Evolutionary conservation across 1,284 basidiomycete genomes (phyloP).

Genomic region (Xanthoconium separans): DNA sequence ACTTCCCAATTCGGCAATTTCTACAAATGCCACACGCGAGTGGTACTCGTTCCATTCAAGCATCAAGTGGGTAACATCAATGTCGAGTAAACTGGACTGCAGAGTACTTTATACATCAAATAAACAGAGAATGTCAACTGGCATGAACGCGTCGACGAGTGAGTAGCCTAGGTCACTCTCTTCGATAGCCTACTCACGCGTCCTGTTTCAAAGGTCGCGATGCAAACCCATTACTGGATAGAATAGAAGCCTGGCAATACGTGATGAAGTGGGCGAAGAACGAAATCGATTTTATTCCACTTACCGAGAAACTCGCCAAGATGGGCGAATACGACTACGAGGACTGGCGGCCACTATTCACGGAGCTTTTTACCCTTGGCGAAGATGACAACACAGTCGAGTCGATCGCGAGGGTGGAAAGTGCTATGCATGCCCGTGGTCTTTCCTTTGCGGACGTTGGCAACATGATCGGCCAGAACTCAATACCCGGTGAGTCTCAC

Average conservation of each 20-base stretch:
- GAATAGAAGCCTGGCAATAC: background rate
- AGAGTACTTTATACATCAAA: too few relatives aligned
- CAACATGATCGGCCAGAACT: too few relatives aligned
- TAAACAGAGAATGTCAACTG: too few relatives aligned
- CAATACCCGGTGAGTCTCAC: background rate
- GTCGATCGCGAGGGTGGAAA: background rate
- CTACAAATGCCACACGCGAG: too few relatives aligned
- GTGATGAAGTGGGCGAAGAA: background rate
- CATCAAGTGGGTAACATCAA: too few relatives aligned
- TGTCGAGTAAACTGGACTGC: too few relatives aligned
- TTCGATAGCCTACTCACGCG: too few relatives aligned
- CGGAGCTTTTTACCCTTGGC: background rate
- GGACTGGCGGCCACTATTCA: background rate
- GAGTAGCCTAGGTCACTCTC: too few relatives aligned
- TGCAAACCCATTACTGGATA: background rate
- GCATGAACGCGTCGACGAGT: too few relatives aligned
- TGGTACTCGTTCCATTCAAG: too few relatives aligned
- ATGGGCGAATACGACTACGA: background rate
- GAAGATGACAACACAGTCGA: background rate
- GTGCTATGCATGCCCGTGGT: too few relatives aligned
- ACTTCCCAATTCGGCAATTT: too few relatives aligned
- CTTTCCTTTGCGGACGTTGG: background rate
- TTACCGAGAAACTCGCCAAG: background rate
- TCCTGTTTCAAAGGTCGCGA: background rate
- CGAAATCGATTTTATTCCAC: background rate